Percentiles rank a stretch among this genome's conserved stretches.
Conservation (phyloP, 2,329 filamentous ascomycete genomes). For the Penicillium palitans region DNA sequence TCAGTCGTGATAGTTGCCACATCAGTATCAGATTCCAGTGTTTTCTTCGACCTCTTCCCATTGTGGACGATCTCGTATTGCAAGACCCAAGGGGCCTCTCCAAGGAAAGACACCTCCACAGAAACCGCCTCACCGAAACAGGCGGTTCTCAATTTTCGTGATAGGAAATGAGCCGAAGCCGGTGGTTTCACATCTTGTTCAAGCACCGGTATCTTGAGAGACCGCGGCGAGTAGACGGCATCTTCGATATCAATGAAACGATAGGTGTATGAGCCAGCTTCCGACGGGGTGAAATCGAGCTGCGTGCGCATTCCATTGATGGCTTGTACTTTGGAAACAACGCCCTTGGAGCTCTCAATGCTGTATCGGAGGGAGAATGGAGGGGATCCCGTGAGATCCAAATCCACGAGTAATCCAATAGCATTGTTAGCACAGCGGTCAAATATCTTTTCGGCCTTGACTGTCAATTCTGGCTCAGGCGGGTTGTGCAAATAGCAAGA, state of each 20-base stretch:
- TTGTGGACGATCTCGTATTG: constrained; percentile 93
- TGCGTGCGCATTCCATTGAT: constrained; percentile 77
- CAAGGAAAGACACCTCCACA: constrained; percentile 71
- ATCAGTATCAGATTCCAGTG: constrained; percentile 62
- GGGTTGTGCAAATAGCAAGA: constrained; percentile 93
- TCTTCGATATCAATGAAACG: constrained; percentile 80
- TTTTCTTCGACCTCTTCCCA: constrained; percentile 74
- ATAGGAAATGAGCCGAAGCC: constrained; percentile 71
- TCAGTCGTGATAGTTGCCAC: constrained; percentile 73
- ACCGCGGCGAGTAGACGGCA: constrained; percentile 70
- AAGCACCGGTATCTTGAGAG: constrained; percentile 63
- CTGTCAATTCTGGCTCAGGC: constrained; percentile 74
- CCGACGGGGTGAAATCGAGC: constrained; percentile 75
- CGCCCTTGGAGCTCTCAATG: constrained; percentile 61
- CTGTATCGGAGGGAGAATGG: constrained; percentile 84
- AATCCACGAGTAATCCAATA: constrained; percentile 81
- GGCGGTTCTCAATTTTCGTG: constrained; percentile 58
- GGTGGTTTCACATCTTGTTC: constrained; percentile 93
- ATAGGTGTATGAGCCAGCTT: constrained; percentile 85
- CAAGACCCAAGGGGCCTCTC: constrained; percentile 82
- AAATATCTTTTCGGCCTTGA: constrained; percentile 77
- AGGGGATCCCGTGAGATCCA: constrained; percentile 89
- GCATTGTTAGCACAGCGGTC: constrained; percentile 95
- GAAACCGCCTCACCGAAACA: constrained; percentile 82
- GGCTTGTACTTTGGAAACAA: constrained; percentile 54